A percentile compares a stretch with the other conserved stretches of the same genome.
Evolutionary conservation across 352 stramenopile species (phyloP).

Genomic region (Phytophthora syringae): DNA sequence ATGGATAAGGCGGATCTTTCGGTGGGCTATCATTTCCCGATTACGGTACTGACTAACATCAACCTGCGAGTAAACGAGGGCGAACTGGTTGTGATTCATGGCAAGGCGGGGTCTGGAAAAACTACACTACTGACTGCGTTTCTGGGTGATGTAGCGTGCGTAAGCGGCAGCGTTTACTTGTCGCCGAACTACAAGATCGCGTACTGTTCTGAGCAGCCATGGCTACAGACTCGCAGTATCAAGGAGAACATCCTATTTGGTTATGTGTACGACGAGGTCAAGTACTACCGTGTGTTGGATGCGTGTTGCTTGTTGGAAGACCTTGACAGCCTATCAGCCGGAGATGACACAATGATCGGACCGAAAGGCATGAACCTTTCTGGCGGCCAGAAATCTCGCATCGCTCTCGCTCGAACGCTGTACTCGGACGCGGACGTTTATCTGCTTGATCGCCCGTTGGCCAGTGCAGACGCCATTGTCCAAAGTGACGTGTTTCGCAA

Average conservation of each 20-base stretch:
- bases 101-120: slow-evolving; percentile 48
- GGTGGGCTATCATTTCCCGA: slow-evolving; percentile 17
- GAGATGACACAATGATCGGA: slow-evolving; percentile 44
- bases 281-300: slow-evolving; percentile 55
- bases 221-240: slow-evolving; percentile 95
- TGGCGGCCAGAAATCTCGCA: slow-evolving; percentile 40
- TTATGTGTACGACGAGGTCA: slow-evolving; percentile 46
- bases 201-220: slow-evolving; percentile 90
- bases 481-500: slow-evolving; percentile 57
- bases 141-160: slow-evolving; percentile 39
- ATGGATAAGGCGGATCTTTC: slow-evolving; percentile 30
- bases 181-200: slow-evolving; percentile 38
- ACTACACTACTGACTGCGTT: slow-evolving; percentile 45
- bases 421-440: slow-evolving; percentile 49
- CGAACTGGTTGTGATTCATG: slow-evolving; percentile 49
- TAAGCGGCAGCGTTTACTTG: slow-evolving; percentile 38
- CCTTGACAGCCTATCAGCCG: slow-evolving; percentile 40
- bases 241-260: slow-evolving; percentile 96
- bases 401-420: slow-evolving; percentile 46
- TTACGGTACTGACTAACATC: slow-evolving; percentile 46
- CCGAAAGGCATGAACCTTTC: slow-evolving; percentile 42
- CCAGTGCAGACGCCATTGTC: slow-evolving; percentile 40
- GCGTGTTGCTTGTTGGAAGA: slow-evolving; percentile 58
- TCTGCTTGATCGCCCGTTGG: slow-evolving; percentile 45
- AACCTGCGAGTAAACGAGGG: slow-evolving; percentile 35